Conservation (phyloP, 371 early-diverging fungal species). For the Nematocida minor region DNA sequence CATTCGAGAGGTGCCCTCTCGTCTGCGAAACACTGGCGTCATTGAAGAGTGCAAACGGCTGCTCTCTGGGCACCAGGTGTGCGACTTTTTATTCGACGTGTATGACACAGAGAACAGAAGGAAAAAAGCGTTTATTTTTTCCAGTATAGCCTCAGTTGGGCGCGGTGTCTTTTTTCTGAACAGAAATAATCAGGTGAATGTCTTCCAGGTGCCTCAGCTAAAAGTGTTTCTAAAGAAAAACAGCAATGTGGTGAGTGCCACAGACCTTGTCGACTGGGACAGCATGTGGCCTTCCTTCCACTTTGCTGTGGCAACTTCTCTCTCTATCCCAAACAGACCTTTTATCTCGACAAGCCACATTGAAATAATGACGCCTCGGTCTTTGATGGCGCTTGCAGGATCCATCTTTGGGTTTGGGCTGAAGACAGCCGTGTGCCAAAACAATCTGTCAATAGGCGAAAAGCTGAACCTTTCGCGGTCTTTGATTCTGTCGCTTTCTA, state of each 20-base stretch:
- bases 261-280: constrained; percentile 23
- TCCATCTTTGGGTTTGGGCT: constrained; percentile 46
- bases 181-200: constrained; percentile 15
- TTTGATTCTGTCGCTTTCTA: constrained; percentile 37
- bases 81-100: constrained; percentile 49
- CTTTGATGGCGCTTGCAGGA: constrained; percentile 28
- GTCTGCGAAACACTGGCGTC: neutral
- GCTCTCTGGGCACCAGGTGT: constrained; percentile 26
- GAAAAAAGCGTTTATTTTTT: constrained; percentile 42
- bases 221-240: constrained; percentile 47
- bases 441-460: constrained; percentile 2
- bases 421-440: constrained; percentile 9
- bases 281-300: constrained; percentile 50
- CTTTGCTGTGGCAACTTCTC: constrained; percentile 27
- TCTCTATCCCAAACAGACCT: constrained; percentile 45
- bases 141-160: constrained; percentile 22
- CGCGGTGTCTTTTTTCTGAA: constrained; percentile 27
- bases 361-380: neutral
- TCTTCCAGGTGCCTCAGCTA: constrained; percentile 37
- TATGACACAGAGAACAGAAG: constrained; percentile 49
- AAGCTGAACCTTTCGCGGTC: constrained; percentile 5
- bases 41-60: constrained; percentile 50
- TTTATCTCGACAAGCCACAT: constrained; percentile 43
- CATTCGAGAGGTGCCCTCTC: constrained; percentile 1
- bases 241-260: constrained; percentile 21